phyloP scores from a whole-genome alignment of 768 basidiomycete species.

The Podaxis sp. region DNA sequence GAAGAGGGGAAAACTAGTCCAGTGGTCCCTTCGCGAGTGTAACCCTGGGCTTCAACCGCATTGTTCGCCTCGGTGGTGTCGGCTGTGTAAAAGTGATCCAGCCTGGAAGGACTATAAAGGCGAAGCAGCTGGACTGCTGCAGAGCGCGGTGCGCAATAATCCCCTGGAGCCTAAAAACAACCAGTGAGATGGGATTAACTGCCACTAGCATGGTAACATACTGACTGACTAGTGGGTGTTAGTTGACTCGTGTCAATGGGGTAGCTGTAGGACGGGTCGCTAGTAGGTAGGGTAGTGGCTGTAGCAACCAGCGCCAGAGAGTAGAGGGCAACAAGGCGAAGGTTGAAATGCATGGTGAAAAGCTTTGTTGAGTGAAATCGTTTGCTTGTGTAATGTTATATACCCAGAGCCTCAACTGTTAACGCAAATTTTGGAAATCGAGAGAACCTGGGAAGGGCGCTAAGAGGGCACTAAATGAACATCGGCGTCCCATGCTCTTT shows the following conservation, averaged over 20 bases:
- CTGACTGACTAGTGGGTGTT: background rate
- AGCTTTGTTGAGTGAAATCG: background rate
- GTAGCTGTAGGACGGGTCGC: too few species aligned
- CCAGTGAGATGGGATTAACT: background rate
- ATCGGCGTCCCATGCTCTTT: background rate
- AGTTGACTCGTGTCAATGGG: too few species aligned
- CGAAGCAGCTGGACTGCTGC: background rate
- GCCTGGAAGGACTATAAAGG: background rate
- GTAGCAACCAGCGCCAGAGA: background rate
- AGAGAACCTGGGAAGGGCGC: background rate
- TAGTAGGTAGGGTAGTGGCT: background rate
- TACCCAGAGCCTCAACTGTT: background rate
- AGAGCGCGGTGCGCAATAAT: background rate
- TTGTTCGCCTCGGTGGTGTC: background rate
- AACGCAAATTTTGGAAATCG: background rate
- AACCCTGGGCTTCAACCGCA: background rate
- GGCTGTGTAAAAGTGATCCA: background rate
- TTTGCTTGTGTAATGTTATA: background rate
- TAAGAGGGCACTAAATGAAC: background rate
- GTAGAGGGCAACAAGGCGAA: background rate
- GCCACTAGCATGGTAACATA: background rate
- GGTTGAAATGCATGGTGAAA: background rate
- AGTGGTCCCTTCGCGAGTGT: background rate
- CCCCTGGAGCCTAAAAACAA: background rate
- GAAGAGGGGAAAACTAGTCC: background rate